phyloP scores from a whole-genome alignment of 179 eudicot species.

The Beta lomatogona region DNA sequence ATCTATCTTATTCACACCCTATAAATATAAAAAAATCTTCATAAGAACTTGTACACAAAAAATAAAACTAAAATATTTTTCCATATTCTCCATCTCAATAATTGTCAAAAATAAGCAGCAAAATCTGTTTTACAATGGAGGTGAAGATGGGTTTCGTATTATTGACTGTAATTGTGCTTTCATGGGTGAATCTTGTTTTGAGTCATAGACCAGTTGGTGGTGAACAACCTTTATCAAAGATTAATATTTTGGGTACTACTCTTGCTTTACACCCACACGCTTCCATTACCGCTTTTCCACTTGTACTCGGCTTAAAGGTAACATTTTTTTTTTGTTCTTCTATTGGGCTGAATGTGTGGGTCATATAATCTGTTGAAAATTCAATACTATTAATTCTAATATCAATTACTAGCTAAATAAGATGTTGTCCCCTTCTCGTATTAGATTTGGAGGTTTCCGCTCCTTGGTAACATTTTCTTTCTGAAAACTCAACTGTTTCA shows the following conservation, averaged over 20 bases:
- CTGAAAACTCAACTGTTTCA: no score
- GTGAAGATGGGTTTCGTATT: slow-evolving; percentile 2
- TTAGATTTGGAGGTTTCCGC: no score
- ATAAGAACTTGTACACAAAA: no score
- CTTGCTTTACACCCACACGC: slow-evolving; percentile 45
- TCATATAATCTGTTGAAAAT: no score
- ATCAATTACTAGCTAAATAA: no score
- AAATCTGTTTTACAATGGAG: not conserved
- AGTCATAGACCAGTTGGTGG: slow-evolving; percentile 33
- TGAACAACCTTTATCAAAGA: slow-evolving; percentile 69
- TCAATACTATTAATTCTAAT: no score
- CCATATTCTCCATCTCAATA: not conserved
- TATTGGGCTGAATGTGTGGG: not conserved
- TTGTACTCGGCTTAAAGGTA: slow-evolving; percentile 63
- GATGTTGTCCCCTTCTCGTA: no score
- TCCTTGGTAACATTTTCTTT: no score
- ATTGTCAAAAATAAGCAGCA: not conserved
- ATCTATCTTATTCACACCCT: not conserved
- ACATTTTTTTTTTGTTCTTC: not conserved
- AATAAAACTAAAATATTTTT: not conserved
- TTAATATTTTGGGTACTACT: slow-evolving; percentile 50
- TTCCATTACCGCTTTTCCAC: slow-evolving; percentile 55
- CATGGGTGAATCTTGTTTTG: slow-evolving; percentile 27
- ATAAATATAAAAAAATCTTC: no score
- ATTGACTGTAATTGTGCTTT: slow-evolving; percentile 14